Evolutionary conservation across 2,329 filamentous ascomycete species (phyloP).

Genomic region (Pseudogymnoascus sp.): DNA sequence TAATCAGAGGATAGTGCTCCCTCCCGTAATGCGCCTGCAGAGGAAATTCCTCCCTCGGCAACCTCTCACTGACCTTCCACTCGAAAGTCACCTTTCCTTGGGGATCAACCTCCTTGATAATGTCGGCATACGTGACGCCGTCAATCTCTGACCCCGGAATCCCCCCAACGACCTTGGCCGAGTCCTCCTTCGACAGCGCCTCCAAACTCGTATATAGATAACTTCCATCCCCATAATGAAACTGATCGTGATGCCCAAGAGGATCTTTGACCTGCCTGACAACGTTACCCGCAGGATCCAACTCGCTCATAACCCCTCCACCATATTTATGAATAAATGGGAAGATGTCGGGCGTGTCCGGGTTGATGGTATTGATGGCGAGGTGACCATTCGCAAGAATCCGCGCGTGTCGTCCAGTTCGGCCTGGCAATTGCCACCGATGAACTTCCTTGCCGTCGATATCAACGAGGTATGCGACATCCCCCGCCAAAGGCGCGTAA

Average conservation of each 20-base stretch:
- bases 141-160: constrained; percentile 33
- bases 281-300: constrained; percentile 31
- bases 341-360: constrained; percentile 32
- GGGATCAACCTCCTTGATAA: constrained; percentile 34
- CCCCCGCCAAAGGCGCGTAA: constrained; percentile 33
- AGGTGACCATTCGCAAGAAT: constrained; percentile 36
- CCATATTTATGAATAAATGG: constrained; percentile 38
- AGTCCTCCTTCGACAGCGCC: constrained; percentile 29
- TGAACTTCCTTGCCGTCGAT: constrained; percentile 35
- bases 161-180: constrained; percentile 31
- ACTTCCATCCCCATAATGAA: constrained; percentile 35
- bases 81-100: constrained; percentile 33
- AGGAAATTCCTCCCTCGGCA: constrained; percentile 31
- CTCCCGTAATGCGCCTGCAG: constrained; percentile 33
- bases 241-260: constrained; percentile 37
- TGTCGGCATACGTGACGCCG: constrained; percentile 33
- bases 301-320: constrained; percentile 36
- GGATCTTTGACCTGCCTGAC: constrained; percentile 34
- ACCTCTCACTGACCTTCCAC: constrained; percentile 35
- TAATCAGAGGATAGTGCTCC: constrained; percentile 38
- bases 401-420: constrained; percentile 35
- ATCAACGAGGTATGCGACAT: constrained; percentile 31
- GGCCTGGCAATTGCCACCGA: constrained; percentile 33
- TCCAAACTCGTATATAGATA: constrained; percentile 36
- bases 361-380: constrained; percentile 35